A percentile compares a stretch with the other conserved stretches of the same genome.
phyloP scores from a whole-genome alignment of 1,284 basidiomycete species.

The Fomitopsis schrenkii region DNA sequence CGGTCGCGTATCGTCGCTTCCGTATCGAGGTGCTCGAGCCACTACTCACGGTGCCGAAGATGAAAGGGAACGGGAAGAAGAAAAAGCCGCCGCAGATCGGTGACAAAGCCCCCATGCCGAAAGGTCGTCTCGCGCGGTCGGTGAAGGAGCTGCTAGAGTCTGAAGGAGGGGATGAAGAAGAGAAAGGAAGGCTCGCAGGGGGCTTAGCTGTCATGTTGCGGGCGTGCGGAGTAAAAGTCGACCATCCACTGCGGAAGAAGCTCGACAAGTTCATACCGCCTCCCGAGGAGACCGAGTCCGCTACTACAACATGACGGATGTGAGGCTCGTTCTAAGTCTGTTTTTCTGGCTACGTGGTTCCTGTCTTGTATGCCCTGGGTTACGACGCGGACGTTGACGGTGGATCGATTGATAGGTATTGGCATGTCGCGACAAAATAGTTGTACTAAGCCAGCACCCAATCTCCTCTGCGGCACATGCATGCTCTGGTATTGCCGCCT shows the following conservation, averaged over 20 bases:
- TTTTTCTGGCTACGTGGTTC: neutral
- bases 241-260: constrained; percentile 62
- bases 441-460: constrained; percentile 6
- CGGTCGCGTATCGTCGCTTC: constrained; percentile 65
- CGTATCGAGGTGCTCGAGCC: constrained; percentile 68
- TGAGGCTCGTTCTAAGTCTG: neutral
- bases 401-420: neutral
- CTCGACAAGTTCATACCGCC: constrained; percentile 46
- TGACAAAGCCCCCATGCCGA: constrained; percentile 42
- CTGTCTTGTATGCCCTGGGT: neutral
- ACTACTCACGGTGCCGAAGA: constrained; percentile 59
- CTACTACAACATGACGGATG: neutral
- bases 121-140: constrained; percentile 61
- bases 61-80: constrained; percentile 49
- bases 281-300: neutral
- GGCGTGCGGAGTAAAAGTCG: constrained; percentile 51
- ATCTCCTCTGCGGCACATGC: constrained; percentile 19
- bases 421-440: neutral
- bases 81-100: constrained; percentile 25
- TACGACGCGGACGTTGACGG: neutral
- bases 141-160: constrained; percentile 61
- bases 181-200: constrained; percentile 40
- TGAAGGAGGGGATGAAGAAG: constrained; percentile 42
- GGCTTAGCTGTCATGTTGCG: constrained; percentile 50
- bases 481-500: neutral